Base-by-base conservation (phyloP, 345 rosid species). In the Lepidium didymum region DNA sequence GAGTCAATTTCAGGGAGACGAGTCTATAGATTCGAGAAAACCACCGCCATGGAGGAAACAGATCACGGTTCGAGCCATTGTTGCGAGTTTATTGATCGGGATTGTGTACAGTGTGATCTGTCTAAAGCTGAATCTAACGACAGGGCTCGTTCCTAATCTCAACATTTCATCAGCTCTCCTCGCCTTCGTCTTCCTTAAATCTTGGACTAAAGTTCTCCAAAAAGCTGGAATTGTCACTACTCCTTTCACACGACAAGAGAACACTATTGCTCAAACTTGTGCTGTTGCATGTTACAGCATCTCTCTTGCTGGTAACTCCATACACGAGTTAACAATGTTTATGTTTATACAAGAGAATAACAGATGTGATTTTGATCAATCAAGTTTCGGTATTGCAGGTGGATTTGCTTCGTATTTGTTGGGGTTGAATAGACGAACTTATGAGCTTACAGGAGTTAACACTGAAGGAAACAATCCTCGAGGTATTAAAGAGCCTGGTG, bases 161-260 rank as follows among this genome's bases (percentile, higher is more conserved):
- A 94, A 94, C 49, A 96, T 94, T 79, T 94, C 99, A 36, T 96
- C 96, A 25, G 99, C 99, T 49, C 91, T 94, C 0, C 78, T 94
- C 0, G 96, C 90, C 16, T 91, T 82, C 52, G 90, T 94, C 21
- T 77, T 89, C 56, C 65, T 94, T 38, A 84, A 75, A 73, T 77
- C 93, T 0, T 91, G 99, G 97, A 87, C 97, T 19, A 83, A 86
- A 69, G 69, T 94, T 57, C 84, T 91, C 7, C 84, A 87, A 2
- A 89, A 77, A 76, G 90, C 89, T 12, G 92, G 99, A 45, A 21
- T 91, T 44, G 77, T 79, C 16, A 63, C 91, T 2, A 65, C 75
- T 42, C 99, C 99, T 0, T 94, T 94, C 60, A 91, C 97, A 4
- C 81, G 87, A 25, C 99, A 91, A 80, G 99, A 94, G 73, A 94